Evolutionary conservation across 2,329 filamentous ascomycete genomes (phyloP), one percentile per base, ranked within the genome.

Genomic region (Beauveria medogensis): DNA sequence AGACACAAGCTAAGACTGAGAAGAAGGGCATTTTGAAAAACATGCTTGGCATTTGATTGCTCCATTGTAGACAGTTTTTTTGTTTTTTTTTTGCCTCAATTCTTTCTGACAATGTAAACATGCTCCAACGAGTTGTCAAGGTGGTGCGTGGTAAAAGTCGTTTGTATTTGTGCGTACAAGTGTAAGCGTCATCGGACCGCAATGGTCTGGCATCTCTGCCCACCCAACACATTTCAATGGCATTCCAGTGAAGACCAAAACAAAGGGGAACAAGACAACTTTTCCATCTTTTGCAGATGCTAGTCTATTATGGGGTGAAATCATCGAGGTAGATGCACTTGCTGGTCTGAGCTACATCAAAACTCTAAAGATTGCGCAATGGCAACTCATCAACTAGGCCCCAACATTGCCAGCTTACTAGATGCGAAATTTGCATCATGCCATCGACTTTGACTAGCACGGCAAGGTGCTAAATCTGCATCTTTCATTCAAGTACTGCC

Each of bases 1-100:
- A 77, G 72, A 3, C 75, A 40, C 5, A 76, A 40, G 57, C 69
- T 72, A 40, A 76, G 64, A 18, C 65, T 7, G 16, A 70, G 37
- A 30, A 70, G 64, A 22, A 55, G 37, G 6, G 66, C 51, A 41
- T 71, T 71, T 62, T 70, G 68, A 34, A 65, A 56, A 20, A 65
- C 30, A 46, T 69, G 66, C 12, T 20, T 47, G 10, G 26, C 20
- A 10, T 30, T 28, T 24, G 22, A n/a, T 44, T 55, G 53, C 40
- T 55, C 34, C 53, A 55, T 55, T 28, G 16, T 28, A n/a, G 37
- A 6, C 16, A 16, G 16, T 34, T 46, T 34, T 46, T 28, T 10
- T 6, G n/a, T n/a, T n/a, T n/a, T n/a, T n/a, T n/a, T n/a, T n/a
- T n/a, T n/a, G n/a, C n/a, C 5, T n/a, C 9, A n/a, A 3, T 10